phyloP scores from a whole-genome alignment of 345 rosid genomes.

The Bretschneidera sinensis region DNA sequence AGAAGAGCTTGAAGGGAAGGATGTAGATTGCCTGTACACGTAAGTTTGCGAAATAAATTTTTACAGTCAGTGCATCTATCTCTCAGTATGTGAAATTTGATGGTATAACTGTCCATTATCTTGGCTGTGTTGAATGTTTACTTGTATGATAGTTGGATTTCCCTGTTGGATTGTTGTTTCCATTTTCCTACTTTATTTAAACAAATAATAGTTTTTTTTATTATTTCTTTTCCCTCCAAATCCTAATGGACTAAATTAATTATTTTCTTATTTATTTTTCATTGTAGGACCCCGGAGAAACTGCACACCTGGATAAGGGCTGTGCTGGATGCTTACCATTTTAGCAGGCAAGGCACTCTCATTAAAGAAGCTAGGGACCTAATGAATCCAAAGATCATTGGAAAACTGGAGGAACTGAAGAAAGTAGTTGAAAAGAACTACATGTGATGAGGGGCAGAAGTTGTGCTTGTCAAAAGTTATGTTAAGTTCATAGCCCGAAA shows the following conservation, averaged over 20 bases:
- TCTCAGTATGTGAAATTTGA: background rate
- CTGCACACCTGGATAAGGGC: constrained; percentile 59
- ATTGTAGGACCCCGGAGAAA: constrained; percentile 73
- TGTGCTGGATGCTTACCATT: constrained; percentile 67
- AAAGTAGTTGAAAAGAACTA: constrained; percentile 56
- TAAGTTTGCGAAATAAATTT: constrained; percentile 31
- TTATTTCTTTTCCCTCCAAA: background rate
- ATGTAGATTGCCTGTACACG: constrained; percentile 79
- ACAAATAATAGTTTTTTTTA: background rate
- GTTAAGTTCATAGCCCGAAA: background rate
- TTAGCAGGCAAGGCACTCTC: constrained; percentile 67
- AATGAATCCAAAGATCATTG: constrained; percentile 71
- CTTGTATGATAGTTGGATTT: background rate
- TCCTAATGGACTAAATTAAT: background rate
- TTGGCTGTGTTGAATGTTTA: background rate
- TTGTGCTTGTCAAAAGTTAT: constrained; percentile 5
- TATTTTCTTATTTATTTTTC: constrained; percentile 5
- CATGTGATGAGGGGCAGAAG: constrained; percentile 42
- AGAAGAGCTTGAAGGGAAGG: constrained; percentile 71
- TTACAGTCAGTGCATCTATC: background rate
- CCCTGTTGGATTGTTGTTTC: background rate
- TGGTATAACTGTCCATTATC: background rate
- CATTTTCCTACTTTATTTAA: background rate
- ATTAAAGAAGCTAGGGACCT: constrained; percentile 82
- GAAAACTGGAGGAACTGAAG: constrained; percentile 58